Percentiles rank a stretch among this genome's conserved stretches.
phyloP scores from a whole-genome alignment of 2,329 filamentous ascomycete species.

The Pezicula carpinea region DNA sequence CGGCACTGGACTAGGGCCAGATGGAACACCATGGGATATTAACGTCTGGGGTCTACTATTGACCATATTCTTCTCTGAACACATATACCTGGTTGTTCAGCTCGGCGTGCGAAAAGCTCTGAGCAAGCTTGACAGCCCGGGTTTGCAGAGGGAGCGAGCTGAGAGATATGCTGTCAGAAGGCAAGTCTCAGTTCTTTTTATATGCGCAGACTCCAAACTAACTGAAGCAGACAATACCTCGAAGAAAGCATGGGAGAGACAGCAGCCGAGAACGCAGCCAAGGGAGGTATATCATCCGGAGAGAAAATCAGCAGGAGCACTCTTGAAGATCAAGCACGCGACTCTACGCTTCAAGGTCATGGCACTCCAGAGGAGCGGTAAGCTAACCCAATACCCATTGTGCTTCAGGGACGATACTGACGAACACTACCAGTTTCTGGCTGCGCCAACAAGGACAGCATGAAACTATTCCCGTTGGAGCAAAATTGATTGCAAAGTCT shows the following conservation, averaged over 20 bases:
- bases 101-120: conserved; percentile 69
- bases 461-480: conserved; percentile 54
- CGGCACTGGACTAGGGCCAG: conserved; percentile 58
- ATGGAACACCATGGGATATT: conserved; percentile 65
- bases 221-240: conserved; percentile 38
- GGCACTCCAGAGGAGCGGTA: conserved; percentile 46
- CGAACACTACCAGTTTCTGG: conserved; percentile 48
- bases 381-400: not conserved
- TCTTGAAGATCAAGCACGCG: conserved; percentile 59
- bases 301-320: conserved; percentile 61
- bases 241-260: conserved; percentile 64
- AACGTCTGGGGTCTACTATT: conserved; percentile 77
- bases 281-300: conserved; percentile 43
- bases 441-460: conserved; percentile 52
- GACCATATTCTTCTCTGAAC: conserved; percentile 80
- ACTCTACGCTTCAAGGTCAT: conserved; percentile 43
- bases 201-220: conserved; percentile 2
- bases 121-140: conserved; percentile 77
- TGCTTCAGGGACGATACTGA: conserved; percentile 12
- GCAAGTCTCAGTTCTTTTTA: conserved; percentile 40
- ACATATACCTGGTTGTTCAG: conserved; percentile 79
- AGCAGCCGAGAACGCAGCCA: conserved; percentile 42
- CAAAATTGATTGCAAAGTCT: conserved; percentile 45
- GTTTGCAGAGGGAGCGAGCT: conserved; percentile 76
- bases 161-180: conserved; percentile 80